Percentiles rank a stretch among this genome's conserved stretches.
phyloP scores from a whole-genome alignment of 805 yeast genomes.

The Torulaspora quercuum region DNA sequence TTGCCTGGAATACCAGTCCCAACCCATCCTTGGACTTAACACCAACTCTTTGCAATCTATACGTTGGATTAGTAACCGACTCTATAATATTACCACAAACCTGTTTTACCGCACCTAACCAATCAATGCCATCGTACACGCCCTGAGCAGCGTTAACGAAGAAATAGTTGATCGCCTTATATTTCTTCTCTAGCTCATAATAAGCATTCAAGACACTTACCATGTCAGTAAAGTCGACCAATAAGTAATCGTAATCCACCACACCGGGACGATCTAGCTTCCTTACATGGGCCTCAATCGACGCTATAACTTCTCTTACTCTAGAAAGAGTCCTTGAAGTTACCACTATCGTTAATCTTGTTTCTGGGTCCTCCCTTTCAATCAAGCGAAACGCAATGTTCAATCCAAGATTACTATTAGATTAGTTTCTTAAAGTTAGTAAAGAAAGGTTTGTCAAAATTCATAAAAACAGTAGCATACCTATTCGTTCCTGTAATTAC shows the following conservation, averaged over 20 bases:
- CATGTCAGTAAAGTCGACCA: constrained; percentile 90
- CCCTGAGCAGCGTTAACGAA: constrained; percentile 91
- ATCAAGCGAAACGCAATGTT: constrained; percentile 80
- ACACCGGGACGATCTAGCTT: constrained; percentile 47
- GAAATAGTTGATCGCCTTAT: constrained; percentile 66
- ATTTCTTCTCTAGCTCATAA: constrained; percentile 63
- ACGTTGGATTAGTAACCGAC: constrained; percentile 85
- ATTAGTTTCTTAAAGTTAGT: constrained; percentile 5
- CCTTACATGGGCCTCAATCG: constrained; percentile 47
- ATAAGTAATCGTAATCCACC: constrained; percentile 79
- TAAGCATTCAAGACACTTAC: constrained; percentile 74
- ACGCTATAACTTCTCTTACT: constrained; percentile 68
- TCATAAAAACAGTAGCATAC: constrained; percentile 19
- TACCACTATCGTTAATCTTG: constrained; percentile 71
- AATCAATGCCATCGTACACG: constrained; percentile 80
- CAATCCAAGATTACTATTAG: constrained; percentile 67
- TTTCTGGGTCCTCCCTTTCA: constrained; percentile 50
- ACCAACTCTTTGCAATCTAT: constrained; percentile 79
- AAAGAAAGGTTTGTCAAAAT: background rate
- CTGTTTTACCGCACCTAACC: constrained; percentile 72
- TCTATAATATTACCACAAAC: constrained; percentile 62
- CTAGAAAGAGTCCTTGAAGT: constrained; percentile 87
- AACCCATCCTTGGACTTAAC: constrained; percentile 70
- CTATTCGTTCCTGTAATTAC: constrained; percentile 46
- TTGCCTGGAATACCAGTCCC: constrained; percentile 90